Evolutionary conservation across 176 grass and related monocot genomes (phyloP).

Genomic region (Triticum timopheevii): DNA sequence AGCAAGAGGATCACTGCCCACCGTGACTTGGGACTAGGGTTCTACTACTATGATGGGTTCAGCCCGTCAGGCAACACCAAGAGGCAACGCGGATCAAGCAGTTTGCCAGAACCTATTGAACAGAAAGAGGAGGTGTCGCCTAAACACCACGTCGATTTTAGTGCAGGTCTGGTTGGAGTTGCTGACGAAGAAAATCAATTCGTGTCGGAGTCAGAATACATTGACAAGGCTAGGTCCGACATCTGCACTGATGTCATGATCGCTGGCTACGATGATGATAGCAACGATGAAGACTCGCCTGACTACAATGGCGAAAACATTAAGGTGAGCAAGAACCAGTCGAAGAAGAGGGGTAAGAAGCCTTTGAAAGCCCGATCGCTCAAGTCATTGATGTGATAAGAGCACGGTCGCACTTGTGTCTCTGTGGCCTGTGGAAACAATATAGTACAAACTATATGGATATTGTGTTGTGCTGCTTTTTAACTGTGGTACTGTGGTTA

Average conservation of each 20-base stretch:
- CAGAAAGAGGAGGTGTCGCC: neutral
- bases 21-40: neutral
- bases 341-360: slow-evolving; percentile 38
- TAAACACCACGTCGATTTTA: neutral
- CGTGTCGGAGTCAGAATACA: neutral
- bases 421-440: too few species aligned
- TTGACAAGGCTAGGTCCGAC: neutral
- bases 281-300: neutral
- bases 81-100: slow-evolving; percentile 22
- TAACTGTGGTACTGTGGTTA: too few species aligned
- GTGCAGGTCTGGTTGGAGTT: too few species aligned
- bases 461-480: too few species aligned
- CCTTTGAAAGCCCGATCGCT: slow-evolving; percentile 45
- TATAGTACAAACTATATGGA: too few species aligned
- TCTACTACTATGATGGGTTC: slow-evolving; percentile 60
- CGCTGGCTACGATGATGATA: slow-evolving; percentile 14
- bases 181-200: neutral
- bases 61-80: slow-evolving; percentile 35
- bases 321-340: neutral
- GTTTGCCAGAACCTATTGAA: neutral
- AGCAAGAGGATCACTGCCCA: slow-evolving; percentile 20
- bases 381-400: slow-evolving; percentile 41
- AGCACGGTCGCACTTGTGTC: neutral
- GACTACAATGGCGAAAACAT: neutral
- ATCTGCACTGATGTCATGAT: neutral